A percentile compares a stretch with the other conserved stretches of the same genome.
Conservation (phyloP, 495 filamentous ascomycete species). For the Massariosphaeria phaeospora region DNA sequence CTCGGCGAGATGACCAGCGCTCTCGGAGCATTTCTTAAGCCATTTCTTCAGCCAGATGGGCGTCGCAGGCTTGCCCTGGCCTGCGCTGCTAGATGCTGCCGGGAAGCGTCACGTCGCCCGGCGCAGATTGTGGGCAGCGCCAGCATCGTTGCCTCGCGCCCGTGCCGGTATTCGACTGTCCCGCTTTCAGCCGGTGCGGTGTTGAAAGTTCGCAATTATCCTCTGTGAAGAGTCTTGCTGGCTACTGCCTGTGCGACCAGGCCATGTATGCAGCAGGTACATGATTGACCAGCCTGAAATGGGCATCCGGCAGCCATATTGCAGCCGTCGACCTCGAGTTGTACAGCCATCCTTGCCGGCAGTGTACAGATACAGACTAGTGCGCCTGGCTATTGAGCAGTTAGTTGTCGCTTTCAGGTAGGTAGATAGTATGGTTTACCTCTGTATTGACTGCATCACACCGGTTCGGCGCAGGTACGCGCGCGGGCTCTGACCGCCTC, state of each 20-base stretch:
- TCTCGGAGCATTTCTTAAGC: neutral
- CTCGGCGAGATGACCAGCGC: no score
- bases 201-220: constrained; percentile 7
- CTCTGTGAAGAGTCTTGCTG: constrained; percentile 7
- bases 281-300: constrained; percentile 22
- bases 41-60: constrained; percentile 3
- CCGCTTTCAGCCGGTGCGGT: constrained; percentile 26
- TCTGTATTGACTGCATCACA: no score
- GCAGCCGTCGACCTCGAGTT: neutral
- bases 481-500: neutral
- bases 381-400: constrained; percentile 17
- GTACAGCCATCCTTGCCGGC: constrained; percentile 1
- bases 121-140: neutral
- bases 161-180: constrained; percentile 13
- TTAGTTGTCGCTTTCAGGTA: constrained; percentile 10
- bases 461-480: constrained; percentile 28
- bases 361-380: constrained; percentile 17
- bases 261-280: no score
- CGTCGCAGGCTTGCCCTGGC: neutral
- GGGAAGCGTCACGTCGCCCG: neutral
- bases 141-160: constrained; percentile 3
- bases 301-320: constrained; percentile 17
- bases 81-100: neutral
- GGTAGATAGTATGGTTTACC: neutral
- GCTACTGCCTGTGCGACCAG: constrained; percentile 10